Evolutionary conservation across 2,329 filamentous ascomycete species (phyloP), one percentile per base, ranked within the genome.

Genomic region (Tolypocladium paradoxum): DNA sequence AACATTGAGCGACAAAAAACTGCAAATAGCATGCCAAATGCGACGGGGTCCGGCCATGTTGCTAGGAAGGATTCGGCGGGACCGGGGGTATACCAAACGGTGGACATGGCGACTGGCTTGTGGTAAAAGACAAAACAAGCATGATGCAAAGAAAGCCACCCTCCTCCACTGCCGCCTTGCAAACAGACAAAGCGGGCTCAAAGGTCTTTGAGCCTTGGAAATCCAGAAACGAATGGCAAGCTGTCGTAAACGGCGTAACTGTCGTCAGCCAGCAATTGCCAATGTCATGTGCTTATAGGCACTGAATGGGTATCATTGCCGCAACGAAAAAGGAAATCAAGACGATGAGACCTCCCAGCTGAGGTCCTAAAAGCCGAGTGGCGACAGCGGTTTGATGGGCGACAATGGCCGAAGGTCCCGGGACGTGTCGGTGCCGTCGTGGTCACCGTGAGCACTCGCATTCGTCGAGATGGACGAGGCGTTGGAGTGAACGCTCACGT

Each of bases 321-420:
- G 51, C 47, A 48, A 51, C 20, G 35, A 43, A 43, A 43, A 46
- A 48, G 54, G 51, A 52, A 54, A 49, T 47, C 27, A 38, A 53
- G 50, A 36, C 22, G 20, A 48, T 8, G 33, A n/a, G n/a, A 24
- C 35, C 46, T 24, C 45, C 35, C 48, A 46, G 33, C 49, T 45
- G n/a, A 37, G 24, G 47, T 50, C 37, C 50, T 66, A 79, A 58
- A 84, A 78, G 56, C 80, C 78, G 62, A 84, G 70, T 14, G 82
- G 82, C 36, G 82, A 85, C 48, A 85, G 67, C 43, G 83, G 83
- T 65, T 83, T 82, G 62, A 86, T 85, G 5, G 83, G 83, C 55
- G 83, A 85, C 36, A 86, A 65, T 3, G 80, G 80, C 45, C 78
- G 72, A 45, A 83, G 60, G 50, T 80, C 76, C 31, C 68, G 50